Conservation (phyloP, 805 yeast genomes). For the Yamadazyma olivae region DNA sequence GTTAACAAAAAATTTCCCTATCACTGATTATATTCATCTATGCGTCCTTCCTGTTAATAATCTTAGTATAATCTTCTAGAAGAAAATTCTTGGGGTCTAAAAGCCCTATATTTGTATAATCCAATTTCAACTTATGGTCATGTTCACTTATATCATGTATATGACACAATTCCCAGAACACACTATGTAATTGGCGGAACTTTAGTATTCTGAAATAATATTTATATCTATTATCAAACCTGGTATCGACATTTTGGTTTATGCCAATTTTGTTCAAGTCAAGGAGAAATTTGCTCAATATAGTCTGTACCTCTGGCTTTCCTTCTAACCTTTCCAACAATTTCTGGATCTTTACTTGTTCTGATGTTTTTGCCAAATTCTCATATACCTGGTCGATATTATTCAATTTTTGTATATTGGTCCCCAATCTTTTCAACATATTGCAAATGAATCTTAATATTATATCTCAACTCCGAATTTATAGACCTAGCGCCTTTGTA, state of each 20-base stretch:
- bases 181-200: conserved; percentile 27
- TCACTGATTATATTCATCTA: not conserved
- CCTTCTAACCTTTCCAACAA: conserved; percentile 20
- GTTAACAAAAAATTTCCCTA: no score
- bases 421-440: not conserved
- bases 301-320: conserved; percentile 27
- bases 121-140: conserved; percentile 21
- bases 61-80: conserved; percentile 19
- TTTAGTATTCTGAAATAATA: conserved; percentile 9
- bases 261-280: conserved; percentile 22
- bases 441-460: no score
- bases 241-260: conserved; percentile 6
- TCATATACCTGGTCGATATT: conserved; percentile 9
- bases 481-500: no score
- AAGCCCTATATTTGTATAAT: conserved; percentile 28
- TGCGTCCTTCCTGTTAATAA: conserved; percentile 6
- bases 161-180: conserved; percentile 38
- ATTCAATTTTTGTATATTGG: not conserved
- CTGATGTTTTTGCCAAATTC: conserved; percentile 18
- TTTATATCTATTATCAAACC: conserved; percentile 3
- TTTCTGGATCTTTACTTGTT: conserved; percentile 18
- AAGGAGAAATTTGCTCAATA: conserved; percentile 28
- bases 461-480: no score
- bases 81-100: conserved; percentile 38
- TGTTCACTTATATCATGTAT: conserved; percentile 27